Conservation (phyloP, 1,139 yeast genomes). For the Zygotorulaspora mrakii region DNA sequence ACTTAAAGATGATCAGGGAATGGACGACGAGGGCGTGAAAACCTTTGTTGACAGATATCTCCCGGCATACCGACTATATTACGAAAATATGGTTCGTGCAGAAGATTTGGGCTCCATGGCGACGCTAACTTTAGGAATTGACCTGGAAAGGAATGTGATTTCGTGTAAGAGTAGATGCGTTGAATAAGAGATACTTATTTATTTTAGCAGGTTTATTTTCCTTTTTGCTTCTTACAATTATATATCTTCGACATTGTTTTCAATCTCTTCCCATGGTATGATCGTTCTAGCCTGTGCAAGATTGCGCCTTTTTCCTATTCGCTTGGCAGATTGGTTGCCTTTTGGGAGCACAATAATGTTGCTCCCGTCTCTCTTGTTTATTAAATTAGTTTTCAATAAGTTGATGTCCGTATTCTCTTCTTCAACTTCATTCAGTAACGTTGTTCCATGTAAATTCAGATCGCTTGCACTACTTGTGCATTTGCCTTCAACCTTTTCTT, state of each 20-base stretch:
- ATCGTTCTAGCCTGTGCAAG: slow-evolving; percentile 21
- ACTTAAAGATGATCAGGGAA: slow-evolving; percentile 57
- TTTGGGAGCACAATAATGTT: not conserved
- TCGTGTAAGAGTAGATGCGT: slow-evolving; percentile 13
- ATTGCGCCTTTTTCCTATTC: slow-evolving; percentile 11
- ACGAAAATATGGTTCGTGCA: slow-evolving; percentile 41
- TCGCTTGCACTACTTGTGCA: slow-evolving; percentile 3
- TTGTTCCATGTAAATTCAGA: slow-evolving; percentile 13
- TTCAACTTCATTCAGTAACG: slow-evolving; percentile 11
- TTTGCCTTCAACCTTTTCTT: not conserved
- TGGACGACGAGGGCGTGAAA: slow-evolving; percentile 68
- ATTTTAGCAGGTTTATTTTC: too few relatives aligned
- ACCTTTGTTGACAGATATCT: slow-evolving; percentile 75
- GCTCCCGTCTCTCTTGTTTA: slow-evolving; percentile 8
- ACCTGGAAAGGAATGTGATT: slow-evolving; percentile 22
- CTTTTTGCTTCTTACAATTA: too few relatives aligned
- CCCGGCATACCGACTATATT: slow-evolving; percentile 78
- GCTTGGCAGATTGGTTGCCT: slow-evolving; percentile 4
- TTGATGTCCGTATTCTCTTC: slow-evolving; percentile 5
- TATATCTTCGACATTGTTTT: slow-evolving; percentile 13
- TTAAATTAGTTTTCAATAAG: slow-evolving; percentile 10
- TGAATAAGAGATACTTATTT: slow-evolving; percentile 8
- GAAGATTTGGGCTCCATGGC: slow-evolving; percentile 29
- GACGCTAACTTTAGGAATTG: slow-evolving; percentile 30
- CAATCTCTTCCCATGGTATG: slow-evolving; percentile 33